Evolutionary conservation across 2,329 filamentous ascomycete genomes (phyloP).

Genomic region (Tolypocladium endophyticum): DNA sequence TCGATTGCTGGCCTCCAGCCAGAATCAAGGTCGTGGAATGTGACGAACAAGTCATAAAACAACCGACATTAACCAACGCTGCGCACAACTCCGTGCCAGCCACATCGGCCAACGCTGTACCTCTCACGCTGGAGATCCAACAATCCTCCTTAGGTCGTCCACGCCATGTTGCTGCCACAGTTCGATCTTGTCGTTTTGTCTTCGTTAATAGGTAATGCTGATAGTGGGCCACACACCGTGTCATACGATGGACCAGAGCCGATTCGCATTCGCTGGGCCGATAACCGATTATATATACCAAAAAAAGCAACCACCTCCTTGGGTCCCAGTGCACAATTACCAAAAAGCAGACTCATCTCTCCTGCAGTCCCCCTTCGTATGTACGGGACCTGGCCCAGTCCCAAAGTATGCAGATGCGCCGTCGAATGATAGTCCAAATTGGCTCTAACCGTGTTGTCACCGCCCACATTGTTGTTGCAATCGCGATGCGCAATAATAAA

Average conservation of each 20-base stretch:
- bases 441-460: conserved; percentile 16
- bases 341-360: conserved; percentile 25
- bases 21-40: not conserved
- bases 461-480: conserved; percentile 13
- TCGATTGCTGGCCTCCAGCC: no score
- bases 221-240: not conserved
- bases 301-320: conserved; percentile 15
- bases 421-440: conserved; percentile 21
- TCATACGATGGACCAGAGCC: conserved; percentile 1
- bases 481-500: conserved; percentile 9
- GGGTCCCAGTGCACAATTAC: conserved; percentile 38
- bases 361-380: conserved; percentile 21
- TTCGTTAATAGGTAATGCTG: not conserved
- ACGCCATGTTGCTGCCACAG: not conserved
- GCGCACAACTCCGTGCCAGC: not conserved
- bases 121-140: not conserved
- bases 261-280: conserved; percentile 4
- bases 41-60: not conserved
- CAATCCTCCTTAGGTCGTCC: not conserved
- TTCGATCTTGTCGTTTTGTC: not conserved
- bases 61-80: not conserved
- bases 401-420: conserved; percentile 16
- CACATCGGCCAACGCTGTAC: not conserved
- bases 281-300: conserved; percentile 20
- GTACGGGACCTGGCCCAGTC: conserved; percentile 20